These are phyloP conservation scores for Discostella stelligera DNA, from an alignment of 352 stramenopile species.

Conservation along the genomic window DNA sequence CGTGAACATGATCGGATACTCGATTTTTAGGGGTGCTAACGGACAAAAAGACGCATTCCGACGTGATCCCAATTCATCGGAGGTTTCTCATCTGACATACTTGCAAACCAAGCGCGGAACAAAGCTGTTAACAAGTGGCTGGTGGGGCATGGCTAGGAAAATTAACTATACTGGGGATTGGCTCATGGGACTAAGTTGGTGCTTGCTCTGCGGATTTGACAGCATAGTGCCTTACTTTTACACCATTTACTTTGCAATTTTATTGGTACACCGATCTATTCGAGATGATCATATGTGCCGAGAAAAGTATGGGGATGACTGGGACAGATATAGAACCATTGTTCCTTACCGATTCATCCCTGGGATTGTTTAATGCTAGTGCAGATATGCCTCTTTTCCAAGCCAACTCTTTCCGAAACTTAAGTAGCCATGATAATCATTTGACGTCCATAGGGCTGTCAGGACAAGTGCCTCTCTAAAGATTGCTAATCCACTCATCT, in stretches of 20 bases:
- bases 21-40: constrained; percentile 86
- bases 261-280: constrained; percentile 87
- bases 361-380: constrained; percentile 74
- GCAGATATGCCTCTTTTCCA: background rate
- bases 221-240: constrained; percentile 89
- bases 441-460: too few relatives aligned
- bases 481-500: too few relatives aligned
- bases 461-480: too few relatives aligned
- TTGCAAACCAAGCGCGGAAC: constrained; percentile 85
- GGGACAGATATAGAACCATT: constrained; percentile 85
- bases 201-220: constrained; percentile 79
- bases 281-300: constrained; percentile 87
- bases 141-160: constrained; percentile 89
- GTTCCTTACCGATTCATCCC: constrained; percentile 89
- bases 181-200: constrained; percentile 87
- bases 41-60: constrained; percentile 89
- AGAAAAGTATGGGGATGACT: constrained; percentile 89
- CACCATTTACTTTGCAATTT: constrained; percentile 88
- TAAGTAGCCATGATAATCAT: too few relatives aligned
- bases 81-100: constrained; percentile 81
- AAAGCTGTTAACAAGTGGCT: constrained; percentile 86
- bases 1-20: constrained; percentile 84
- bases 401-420: background rate
- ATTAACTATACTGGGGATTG: constrained; percentile 90
- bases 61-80: constrained; percentile 70